Conservation (phyloP, 768 basidiomycete species). For the Pleurotus eryngii region DNA sequence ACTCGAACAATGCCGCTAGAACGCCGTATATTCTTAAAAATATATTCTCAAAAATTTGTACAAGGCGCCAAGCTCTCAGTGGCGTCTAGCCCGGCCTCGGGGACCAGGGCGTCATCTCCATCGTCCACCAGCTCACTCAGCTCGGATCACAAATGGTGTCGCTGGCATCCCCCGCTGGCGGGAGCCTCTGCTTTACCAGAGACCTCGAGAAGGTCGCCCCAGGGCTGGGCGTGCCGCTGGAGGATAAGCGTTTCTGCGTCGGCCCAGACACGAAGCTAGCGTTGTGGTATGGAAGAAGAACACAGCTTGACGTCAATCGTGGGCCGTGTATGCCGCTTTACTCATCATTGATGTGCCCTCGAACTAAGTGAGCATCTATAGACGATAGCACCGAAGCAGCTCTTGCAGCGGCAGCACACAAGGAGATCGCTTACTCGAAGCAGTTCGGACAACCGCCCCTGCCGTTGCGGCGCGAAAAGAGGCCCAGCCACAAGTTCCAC, state of each 20-base stretch:
- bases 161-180: slow-evolving; percentile 38
- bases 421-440: slow-evolving; percentile 27
- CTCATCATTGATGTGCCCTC: slow-evolving; percentile 11
- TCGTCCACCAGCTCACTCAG: slow-evolving; percentile 31
- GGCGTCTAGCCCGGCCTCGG: slow-evolving; percentile 28
- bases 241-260: slow-evolving; percentile 27
- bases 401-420: slow-evolving; percentile 22
- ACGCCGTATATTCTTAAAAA: slow-evolving; percentile 35
- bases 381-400: slow-evolving; percentile 23
- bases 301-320: slow-evolving; percentile 14
- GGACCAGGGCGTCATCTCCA: slow-evolving; percentile 27
- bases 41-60: no score
- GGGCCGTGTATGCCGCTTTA: slow-evolving; percentile 24
- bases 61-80: slow-evolving; percentile 30
- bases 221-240: slow-evolving; percentile 23
- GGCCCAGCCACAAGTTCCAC: slow-evolving; percentile 21
- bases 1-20: slow-evolving; percentile 20
- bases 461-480: slow-evolving; percentile 20
- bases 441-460: slow-evolving; percentile 25
- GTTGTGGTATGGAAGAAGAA: slow-evolving; percentile 24
- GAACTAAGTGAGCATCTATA: slow-evolving; percentile 11
- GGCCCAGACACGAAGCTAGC: slow-evolving; percentile 23
- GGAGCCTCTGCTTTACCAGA: slow-evolving; percentile 37
- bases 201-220: slow-evolving; percentile 34
- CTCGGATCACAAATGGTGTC: slow-evolving; percentile 41